Evolutionary conservation across 2,329 filamentous ascomycete genomes (phyloP), one percentile per base, ranked within the genome.

Genomic region (Coleophoma crateriformis): DNA sequence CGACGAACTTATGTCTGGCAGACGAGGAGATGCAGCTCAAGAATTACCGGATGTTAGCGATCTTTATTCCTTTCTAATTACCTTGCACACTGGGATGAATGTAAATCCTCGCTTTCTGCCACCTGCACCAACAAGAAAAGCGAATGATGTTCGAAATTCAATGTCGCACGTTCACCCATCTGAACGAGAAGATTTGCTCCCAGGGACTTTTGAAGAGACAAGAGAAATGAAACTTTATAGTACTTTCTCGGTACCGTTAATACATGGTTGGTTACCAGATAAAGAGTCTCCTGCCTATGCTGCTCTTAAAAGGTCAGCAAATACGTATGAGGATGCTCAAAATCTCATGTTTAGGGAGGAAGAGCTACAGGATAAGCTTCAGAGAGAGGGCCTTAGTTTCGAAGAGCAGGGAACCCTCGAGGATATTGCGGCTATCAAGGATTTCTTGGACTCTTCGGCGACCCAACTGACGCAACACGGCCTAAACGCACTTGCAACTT

Each of bases 31-130:
- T 44, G 68, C 72, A 2, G 77, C 77, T 1, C 72, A 75, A 50
- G 74, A 82, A 14, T 70, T 97, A 20, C 92, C 92, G 0, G 94
- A 97, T 64, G 86, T 97, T 10, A 80, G 85, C 34, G 91, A 96
- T 51, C 75, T 99, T 1, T 95, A 96, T 65, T 77, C 79, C 7
- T 99, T 99, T 62, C 73, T 99, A 2, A 81, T 94, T 50, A 88
- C 89, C 41, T 72, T 99, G 2, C 90, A 96, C 59, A 97, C 91
- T 0, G 94, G 94, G 35, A 96, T 99, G 88, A 99, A 97, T 61
- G 92, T 97, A 50, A 99, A 99, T 57, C 94, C 94, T 2, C 82
- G 87, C 17, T 94, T 96, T 55, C 77, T 95, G 7, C 78, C 88
- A 2, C 76, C 73, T 0, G 64, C 69, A 7, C 72, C 77, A 13